Evolutionary conservation across 805 yeast species (phyloP), one percentile per base, ranked within the genome.

Genomic region (Monosporozyma servazzii): DNA sequence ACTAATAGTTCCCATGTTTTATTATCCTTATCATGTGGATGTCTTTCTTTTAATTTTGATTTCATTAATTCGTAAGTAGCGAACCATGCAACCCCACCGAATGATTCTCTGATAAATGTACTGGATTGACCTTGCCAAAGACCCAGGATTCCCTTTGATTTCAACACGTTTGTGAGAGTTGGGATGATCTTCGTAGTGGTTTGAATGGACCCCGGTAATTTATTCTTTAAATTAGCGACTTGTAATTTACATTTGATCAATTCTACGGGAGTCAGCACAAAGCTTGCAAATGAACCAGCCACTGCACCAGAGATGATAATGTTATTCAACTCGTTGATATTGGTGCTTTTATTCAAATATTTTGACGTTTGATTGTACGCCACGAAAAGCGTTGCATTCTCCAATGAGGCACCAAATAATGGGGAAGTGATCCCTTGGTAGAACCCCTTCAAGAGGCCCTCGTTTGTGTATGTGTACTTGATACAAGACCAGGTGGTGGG

Each of bases 31-130:
- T 55, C 56, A 6, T 13, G 6, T 2, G 50, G 48, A 25, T 62
- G 64, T 50, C 60, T 61, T 45, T 60, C 67, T 27, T 51, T 62
- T 56, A 71, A 59, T 20, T 49, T 45, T n/a, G 55, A 54, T 53
- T 74, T 72, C 55, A 79, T 70, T 45, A 75, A 69, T 63, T 89
- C 96, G 65, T 89, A 89, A 17, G 93, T 79, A 0, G 96, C 91
- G 70, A 90, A 90, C 97, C 97, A 90, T 1, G 91, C 82, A 3
- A 95, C 87, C 1, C 96, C 86, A 7, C 97, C 97, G 29, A 89
- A 84, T 39, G 87, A 76, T 64, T 90, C 98, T 59, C 97, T 76
- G 2, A 86, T 56, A 47, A 88, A 69, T 0, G 98, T 90, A 20
- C 93, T 82, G 0, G 81, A 71, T 57, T 89, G 89, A 1, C 98